Conservation (phyloP, 192 early-diverging fungal genomes). For the Phycomyces nitens region DNA sequence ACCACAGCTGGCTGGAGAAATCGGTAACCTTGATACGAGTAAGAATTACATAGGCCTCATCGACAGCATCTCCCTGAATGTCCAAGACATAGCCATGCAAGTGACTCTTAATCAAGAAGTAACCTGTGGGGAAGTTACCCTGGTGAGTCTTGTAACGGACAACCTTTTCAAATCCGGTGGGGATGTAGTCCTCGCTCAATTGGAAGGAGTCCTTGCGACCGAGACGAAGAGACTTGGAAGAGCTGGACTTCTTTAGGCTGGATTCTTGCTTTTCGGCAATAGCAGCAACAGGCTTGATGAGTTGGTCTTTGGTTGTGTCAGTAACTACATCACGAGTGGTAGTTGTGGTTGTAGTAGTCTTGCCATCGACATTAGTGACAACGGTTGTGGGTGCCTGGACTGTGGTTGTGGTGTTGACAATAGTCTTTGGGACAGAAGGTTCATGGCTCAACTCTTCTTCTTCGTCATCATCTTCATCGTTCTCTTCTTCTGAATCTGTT, state of each 20-base stretch:
- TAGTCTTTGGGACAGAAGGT: constrained; percentile 2
- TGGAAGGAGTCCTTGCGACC: constrained; percentile 20
- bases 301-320: too few species aligned
- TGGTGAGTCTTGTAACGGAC: constrained; percentile 26
- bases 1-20: constrained; percentile 32
- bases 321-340: neutral
- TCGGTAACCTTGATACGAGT: constrained; percentile 20
- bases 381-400: too few species aligned
- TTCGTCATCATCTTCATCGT: neutral
- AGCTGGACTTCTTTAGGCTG: constrained; percentile 5
- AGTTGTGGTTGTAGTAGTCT: neutral
- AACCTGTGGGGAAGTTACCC: constrained; percentile 18
- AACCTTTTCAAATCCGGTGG: constrained; percentile 31
- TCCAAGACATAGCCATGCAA: constrained; percentile 35
- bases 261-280: neutral
- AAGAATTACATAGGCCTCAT: constrained; percentile 13
- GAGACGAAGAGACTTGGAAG: neutral
- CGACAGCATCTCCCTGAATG: constrained; percentile 4
- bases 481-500: constrained; percentile 4
- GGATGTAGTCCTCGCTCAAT: constrained; percentile 16
- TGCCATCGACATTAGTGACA: neutral
- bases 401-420: neutral
- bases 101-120: constrained; percentile 35
- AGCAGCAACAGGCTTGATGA: neutral
- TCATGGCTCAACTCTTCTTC: constrained; percentile 1